Evolutionary conservation across 352 stramenopile species (phyloP), one percentile per base, ranked within the genome.

Genomic region (Pythium brachiatum): DNA sequence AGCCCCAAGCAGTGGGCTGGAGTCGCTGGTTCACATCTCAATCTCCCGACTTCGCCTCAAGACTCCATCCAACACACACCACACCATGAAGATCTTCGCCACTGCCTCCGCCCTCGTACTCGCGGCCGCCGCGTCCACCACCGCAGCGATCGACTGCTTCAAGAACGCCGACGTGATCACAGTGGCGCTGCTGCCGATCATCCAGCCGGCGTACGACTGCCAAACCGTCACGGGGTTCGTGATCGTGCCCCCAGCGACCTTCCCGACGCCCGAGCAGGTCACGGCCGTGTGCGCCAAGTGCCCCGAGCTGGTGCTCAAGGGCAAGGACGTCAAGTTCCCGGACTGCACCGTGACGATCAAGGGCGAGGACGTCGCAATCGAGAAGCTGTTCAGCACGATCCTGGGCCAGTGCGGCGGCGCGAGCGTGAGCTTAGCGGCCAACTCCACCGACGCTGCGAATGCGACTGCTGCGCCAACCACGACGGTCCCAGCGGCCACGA

Each of bases 61-160:
- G n/a, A 34, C 29, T 9, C 29, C 29, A 15, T 11, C 39, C 23
- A 34, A 5, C 29, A 5, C 29, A 25, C 18, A 15, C 5, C 0
- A 25, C 53, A 68, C 32, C 4, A 68, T 68, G 61, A 68, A 68
- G 61, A 53, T 57, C 53, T 62, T 62, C 53, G 53, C 48, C 27
- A 26, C 39, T 41, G 32, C 53, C 43, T 52, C 51, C 21, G 41
- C 51, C 9, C 18, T 57, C 16, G 61, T 46, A 4, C 32, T 62
- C 53, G 61, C 61, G 32, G n/a, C 50, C 13, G 34, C 60, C 34
- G 46, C 61, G 16, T 23, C 16, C 39, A 47, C 39, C 18, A 48
- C 31, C 34, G 41, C 57, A 18, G 51, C 53, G 3, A 52, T 31
- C 41, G 18, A 41, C 21, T 70, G 62, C 54, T 25, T 47, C 6